A percentile compares a stretch with the other conserved stretches of the same genome.
These are phyloP conservation scores for Paralagenidium karlingii DNA, from an alignment of 352 stramenopile genomes.

Conservation along the genomic window DNA sequence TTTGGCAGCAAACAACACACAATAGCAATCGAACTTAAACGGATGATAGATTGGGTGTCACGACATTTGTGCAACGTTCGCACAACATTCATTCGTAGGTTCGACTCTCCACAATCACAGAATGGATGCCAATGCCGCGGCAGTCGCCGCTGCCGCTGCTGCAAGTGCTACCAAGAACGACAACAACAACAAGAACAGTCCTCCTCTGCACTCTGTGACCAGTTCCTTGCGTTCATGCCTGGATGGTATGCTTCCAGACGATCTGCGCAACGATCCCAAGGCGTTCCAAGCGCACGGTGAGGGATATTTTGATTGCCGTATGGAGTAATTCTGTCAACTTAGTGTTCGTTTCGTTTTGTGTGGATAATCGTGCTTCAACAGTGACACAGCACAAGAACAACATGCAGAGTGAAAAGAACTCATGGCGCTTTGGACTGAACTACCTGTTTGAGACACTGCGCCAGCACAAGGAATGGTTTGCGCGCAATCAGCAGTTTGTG, in stretches of 20 bases:
- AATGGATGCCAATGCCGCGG: too few species aligned
- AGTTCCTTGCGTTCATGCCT: conserved; percentile 71
- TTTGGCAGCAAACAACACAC: too few species aligned
- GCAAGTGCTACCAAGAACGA: too few species aligned
- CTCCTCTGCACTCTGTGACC: conserved; percentile 68
- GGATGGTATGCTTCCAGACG: conserved; percentile 77
- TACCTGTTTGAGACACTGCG: conserved; percentile 84
- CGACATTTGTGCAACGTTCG: too few species aligned
- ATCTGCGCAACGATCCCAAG: conserved; percentile 60
- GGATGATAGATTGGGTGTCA: too few species aligned
- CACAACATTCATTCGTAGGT: too few species aligned
- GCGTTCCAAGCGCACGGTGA: conserved; percentile 67
- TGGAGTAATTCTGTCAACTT: not conserved
- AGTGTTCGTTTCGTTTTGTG: not conserved
- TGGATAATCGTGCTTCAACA: conserved; percentile 8
- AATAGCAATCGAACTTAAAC: too few species aligned
- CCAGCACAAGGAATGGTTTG: conserved; percentile 83
- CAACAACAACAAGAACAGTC: conserved; percentile 41
- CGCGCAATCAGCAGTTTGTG: conserved; percentile 81
- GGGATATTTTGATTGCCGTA: conserved; percentile 1
- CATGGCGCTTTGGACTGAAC: conserved; percentile 80
- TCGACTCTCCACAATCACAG: too few species aligned
- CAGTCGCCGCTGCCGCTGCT: too few species aligned
- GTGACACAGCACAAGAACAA: conserved; percentile 62
- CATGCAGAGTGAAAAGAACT: conserved; percentile 75